These are phyloP conservation scores for Amphicarpaea edgeworthii DNA, from an alignment of 306 rosid species.

Conservation along the genomic window DNA sequence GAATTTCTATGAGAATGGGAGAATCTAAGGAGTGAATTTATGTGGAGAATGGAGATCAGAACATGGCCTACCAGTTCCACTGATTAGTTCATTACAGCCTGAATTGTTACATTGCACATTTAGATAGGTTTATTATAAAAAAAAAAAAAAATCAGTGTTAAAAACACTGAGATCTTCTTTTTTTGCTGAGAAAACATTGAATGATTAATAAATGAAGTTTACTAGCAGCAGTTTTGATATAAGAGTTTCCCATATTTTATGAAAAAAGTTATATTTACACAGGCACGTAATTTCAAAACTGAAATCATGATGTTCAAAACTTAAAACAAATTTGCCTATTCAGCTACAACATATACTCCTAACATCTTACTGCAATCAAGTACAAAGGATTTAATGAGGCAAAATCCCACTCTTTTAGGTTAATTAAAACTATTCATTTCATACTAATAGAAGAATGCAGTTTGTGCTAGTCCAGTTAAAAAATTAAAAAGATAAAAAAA, in stretches of 20 bases:
- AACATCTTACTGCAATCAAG: no score
- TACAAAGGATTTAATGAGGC: no score
- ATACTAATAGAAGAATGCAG: no score
- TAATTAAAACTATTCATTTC: no score
- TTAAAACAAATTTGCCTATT: no score
- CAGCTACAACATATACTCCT: no score
- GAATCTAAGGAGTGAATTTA: constrained; percentile 10
- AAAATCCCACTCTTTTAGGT: no score
- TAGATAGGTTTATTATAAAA: neutral
- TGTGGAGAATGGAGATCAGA: neutral
- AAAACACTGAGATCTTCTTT: neutral
- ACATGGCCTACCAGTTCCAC: constrained; percentile 3
- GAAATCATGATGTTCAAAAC: neutral
- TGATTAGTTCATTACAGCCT: constrained; percentile 17
- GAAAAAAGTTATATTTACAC: neutral
- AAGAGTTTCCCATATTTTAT: neutral
- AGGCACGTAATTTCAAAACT: constrained; percentile 17
- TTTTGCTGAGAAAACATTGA: neutral
- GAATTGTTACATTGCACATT: neutral
- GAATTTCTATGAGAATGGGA: constrained; percentile 15
- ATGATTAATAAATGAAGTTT: constrained; percentile 5
- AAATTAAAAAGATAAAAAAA: no score
- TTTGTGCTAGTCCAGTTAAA: no score
- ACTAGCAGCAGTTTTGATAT: neutral
- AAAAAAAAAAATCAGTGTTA: neutral